Base-by-base conservation (phyloP, 2,329 filamentous ascomycete genomes). In the Parascedosporium putredinis region DNA sequence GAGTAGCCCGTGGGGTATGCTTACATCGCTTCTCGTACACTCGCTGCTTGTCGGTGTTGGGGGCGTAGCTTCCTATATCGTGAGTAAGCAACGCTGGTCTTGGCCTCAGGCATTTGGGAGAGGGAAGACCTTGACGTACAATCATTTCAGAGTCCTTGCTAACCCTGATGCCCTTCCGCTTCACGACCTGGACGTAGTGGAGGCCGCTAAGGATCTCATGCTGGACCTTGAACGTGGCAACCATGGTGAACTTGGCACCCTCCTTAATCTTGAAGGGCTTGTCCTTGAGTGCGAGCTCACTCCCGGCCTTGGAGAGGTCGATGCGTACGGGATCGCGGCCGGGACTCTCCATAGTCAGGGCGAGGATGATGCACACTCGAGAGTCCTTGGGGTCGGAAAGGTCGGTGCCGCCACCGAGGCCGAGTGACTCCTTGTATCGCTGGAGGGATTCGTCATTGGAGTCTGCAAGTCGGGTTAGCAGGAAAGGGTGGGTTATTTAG, bases 101-200 rank as follows among this genome's bases (percentile, higher is more conserved):
- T 10, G 10, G 36, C 20, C 16, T 10, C 12, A 27, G 5, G 4
- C 14, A n/a, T 29, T 23, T 12, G 42, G 10, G 38, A 22, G 53
- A 36, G 45, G 3, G 40, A 7, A 18, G 22, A 27, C n/a, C 27
- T 31, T 31, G 27, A 75, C 84, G 62, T 69, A 93, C 89, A 78
- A 98, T 86, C 93, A 98, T 98, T 74, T 97, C 91, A 60, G 94
- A 86, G 62, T 93, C 86, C 79, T 96, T 98, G 73, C 85, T 87
- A 54, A 91, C 81, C 52, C 80, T 81, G 64, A 97, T 77, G 50
- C 87, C 86, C 75, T 89, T 89, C 59, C 90, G 78, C 78, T 93
- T 95, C 55, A 96, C 86, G 36, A 89, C 79, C 72, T 98, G 93
- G 51, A 98, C 79, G 67, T 97, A 98, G 73, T 96, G 94, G 64